Evolutionary conservation across 2,329 filamentous ascomycete genomes (phyloP).

Genomic region (Sclerotinia nivalis): DNA sequence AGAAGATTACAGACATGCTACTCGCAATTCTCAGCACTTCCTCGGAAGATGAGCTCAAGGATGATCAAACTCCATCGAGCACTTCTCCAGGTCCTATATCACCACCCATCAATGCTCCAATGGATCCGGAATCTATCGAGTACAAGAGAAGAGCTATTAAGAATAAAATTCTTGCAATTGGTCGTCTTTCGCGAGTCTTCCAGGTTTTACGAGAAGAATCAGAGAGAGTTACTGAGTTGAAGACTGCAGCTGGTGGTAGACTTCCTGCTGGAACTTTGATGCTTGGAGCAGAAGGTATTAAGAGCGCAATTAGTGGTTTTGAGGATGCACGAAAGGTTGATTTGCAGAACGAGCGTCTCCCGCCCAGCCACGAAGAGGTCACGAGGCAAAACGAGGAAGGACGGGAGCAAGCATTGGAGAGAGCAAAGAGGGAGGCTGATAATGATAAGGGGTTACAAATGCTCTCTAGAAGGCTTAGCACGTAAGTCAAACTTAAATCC

Average conservation of each 20-base stretch:
- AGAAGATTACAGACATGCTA: conserved; percentile 99
- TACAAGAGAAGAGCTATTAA: conserved; percentile 97
- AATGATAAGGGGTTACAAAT: conserved; percentile 86
- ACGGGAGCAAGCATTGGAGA: conserved; percentile 77
- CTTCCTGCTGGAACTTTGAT: conserved; percentile 94
- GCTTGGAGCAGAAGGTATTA: conserved; percentile 97
- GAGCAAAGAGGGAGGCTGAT: conserved; percentile 84
- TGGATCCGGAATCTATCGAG: conserved; percentile 83
- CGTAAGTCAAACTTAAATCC: conserved; percentile 62
- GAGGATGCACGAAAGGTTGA: conserved; percentile 97
- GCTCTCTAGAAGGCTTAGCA: conserved; percentile 89
- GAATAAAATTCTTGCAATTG: conserved; percentile 99
- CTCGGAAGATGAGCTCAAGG: conserved; percentile 97
- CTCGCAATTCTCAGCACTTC: conserved; percentile 98
- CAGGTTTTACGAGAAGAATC: conserved; percentile 97
- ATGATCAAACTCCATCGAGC: conserved; percentile 73
- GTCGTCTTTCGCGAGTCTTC: conserved; percentile 94
- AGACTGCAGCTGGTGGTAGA: conserved; percentile 90
- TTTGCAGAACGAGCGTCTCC: conserved; percentile 91
- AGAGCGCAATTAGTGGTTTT: conserved; percentile 95
- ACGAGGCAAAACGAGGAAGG: conserved; percentile 79
- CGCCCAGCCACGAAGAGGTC: conserved; percentile 90
- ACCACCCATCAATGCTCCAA: conserved; percentile 60
- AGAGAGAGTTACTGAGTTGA: conserved; percentile 94
- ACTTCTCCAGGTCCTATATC: conserved; percentile 67